Evolutionary conservation across 805 yeast species (phyloP).

Genomic region (Saturnispora saitoi): DNA sequence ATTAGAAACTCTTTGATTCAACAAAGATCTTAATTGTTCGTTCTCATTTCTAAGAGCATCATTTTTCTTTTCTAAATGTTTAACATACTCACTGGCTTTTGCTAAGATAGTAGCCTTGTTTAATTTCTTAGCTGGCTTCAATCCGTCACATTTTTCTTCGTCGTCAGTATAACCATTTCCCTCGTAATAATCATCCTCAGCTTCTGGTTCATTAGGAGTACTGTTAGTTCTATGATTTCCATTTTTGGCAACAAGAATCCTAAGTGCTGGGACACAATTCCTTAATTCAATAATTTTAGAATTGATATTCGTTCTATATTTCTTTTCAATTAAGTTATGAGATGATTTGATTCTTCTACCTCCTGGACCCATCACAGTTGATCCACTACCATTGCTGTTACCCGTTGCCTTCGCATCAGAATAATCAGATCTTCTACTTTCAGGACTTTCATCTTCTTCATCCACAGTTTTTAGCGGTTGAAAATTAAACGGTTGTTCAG

Average conservation of each 20-base stretch:
- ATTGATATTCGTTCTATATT: constrained; percentile 73
- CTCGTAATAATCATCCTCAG: constrained; percentile 38
- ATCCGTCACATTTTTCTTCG: constrained; percentile 53
- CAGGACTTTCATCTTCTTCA: constrained; percentile 10
- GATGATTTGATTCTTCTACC: constrained; percentile 49
- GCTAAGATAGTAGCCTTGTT: constrained; percentile 71
- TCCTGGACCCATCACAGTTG: constrained; percentile 6
- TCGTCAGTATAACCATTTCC: constrained; percentile 51
- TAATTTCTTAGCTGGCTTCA: constrained; percentile 66
- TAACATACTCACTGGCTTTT: constrained; percentile 71
- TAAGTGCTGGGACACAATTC: constrained; percentile 72
- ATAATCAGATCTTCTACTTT: constrained; percentile 7
- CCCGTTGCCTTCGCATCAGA: constrained; percentile 7
- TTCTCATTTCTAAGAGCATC: constrained; percentile 42
- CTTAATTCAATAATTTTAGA: constrained; percentile 62
- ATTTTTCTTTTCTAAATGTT: constrained; percentile 60
- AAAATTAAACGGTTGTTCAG: background rate
- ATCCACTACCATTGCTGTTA: constrained; percentile 8
- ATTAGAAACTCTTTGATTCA: constrained; percentile 10
- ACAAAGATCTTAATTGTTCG: constrained; percentile 26
- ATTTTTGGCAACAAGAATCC: constrained; percentile 34
- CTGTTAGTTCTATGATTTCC: constrained; percentile 28
- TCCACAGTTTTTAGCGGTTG: constrained; percentile 5
- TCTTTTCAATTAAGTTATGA: constrained; percentile 77
- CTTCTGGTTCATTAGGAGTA: constrained; percentile 32